phyloP scores from a whole-genome alignment of 75 land plant species.

The Picea glauca region DNA sequence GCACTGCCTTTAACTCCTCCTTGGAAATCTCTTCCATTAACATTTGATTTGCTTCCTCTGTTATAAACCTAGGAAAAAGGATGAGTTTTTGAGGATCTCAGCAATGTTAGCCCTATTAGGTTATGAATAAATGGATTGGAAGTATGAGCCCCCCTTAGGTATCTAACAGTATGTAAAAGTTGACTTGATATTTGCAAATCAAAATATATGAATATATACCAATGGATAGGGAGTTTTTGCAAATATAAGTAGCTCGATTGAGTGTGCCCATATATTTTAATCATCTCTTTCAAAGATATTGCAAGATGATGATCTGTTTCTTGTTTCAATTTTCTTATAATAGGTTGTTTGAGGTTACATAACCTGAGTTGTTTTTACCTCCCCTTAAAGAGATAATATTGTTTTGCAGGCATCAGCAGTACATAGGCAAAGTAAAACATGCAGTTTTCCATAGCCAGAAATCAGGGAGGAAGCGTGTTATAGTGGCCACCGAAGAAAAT shows the following conservation, averaged over 20 bases:
- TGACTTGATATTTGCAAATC: too few species aligned
- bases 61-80: too few species aligned
- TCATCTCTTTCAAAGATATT: neutral
- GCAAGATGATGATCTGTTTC: neutral
- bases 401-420: conserved; percentile 84
- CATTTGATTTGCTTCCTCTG: too few species aligned
- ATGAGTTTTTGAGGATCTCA: too few species aligned
- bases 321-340: neutral
- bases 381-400: neutral
- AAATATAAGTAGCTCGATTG: neutral
- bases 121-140: too few species aligned
- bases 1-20: too few species aligned
- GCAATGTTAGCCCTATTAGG: too few species aligned
- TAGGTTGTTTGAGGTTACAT: neutral
- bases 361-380: neutral
- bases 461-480: conserved; percentile 91
- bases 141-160: too few species aligned
- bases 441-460: conserved; percentile 95
- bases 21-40: too few species aligned
- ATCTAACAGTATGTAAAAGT: too few species aligned
- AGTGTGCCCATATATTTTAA: neutral
- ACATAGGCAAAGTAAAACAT: conserved; percentile 91
- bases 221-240: neutral
- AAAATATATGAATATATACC: neutral
- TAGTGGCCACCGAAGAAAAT: conserved; percentile 92